Percentiles rank a stretch among this genome's conserved stretches.
Conservation (phyloP, 352 stramenopile genomes). For the Globisporangium cylindrosporum region DNA sequence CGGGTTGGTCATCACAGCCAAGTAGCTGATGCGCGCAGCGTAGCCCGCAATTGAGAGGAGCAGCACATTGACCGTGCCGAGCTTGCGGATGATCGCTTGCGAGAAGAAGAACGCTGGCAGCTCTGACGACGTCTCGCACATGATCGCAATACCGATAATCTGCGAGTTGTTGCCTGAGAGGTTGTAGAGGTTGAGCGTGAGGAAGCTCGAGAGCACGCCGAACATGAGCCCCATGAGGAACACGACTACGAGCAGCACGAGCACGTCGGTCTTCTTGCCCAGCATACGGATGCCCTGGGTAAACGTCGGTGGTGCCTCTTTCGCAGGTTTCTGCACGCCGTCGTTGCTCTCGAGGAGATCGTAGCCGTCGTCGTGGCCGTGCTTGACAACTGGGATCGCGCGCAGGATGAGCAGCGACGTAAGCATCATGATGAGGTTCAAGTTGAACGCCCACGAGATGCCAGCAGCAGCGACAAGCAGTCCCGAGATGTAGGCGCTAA, state of each 20-base stretch:
- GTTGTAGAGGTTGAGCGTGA: constrained; percentile 82
- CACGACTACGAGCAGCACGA: constrained; percentile 67
- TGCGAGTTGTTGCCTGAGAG: constrained; percentile 61
- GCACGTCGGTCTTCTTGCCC: constrained; percentile 44
- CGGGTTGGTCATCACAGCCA: constrained; percentile 74
- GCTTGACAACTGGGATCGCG: constrained; percentile 50
- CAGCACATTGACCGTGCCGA: constrained; percentile 73
- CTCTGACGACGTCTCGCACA: constrained; percentile 79
- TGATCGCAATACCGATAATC: constrained; percentile 79
- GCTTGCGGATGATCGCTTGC: constrained; percentile 58
- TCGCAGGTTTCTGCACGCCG: constrained; percentile 2
- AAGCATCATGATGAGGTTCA: constrained; percentile 47
- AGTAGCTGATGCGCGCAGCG: constrained; percentile 64
- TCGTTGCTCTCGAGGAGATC: constrained; percentile 20
- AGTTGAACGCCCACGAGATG: constrained; percentile 81
- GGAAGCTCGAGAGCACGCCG: constrained; percentile 79
- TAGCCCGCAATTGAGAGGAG: constrained; percentile 70
- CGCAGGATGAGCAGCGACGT: constrained; percentile 62
- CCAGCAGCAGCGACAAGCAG: constrained; percentile 52
- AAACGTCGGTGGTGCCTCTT: constrained; percentile 38
- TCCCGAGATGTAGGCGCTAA: constrained; percentile 63
- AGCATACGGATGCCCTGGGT: constrained; percentile 38
- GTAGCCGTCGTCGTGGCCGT: constrained; percentile 25
- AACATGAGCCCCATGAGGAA: constrained; percentile 83
- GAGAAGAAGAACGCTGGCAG: constrained; percentile 82